These are phyloP conservation scores for Eremochloa ophiuroides DNA, from an alignment of 176 grass and related monocot genomes.

Conservation along the genomic window DNA sequence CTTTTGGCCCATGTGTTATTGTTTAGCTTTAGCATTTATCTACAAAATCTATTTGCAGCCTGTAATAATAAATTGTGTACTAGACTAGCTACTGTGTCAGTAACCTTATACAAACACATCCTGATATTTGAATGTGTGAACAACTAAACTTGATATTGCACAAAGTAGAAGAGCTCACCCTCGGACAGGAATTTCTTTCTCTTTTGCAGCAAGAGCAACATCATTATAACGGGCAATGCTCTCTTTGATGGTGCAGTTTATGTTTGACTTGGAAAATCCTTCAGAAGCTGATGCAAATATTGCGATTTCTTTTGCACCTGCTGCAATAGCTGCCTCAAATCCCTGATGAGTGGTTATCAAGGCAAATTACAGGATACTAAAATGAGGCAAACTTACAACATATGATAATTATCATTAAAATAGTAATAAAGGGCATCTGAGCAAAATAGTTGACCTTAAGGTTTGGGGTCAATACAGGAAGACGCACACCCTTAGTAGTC, in stretches of 20 bases:
- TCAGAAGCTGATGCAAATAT: conserved; percentile 94
- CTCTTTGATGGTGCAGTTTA: conserved; percentile 88
- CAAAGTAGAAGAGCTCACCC: conserved; percentile 55
- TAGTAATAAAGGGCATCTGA: background rate
- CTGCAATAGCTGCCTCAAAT: conserved; percentile 79
- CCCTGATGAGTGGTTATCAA: conserved; percentile 57
- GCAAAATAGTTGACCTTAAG: conserved; percentile 52
- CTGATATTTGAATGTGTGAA: background rate
- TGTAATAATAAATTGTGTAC: background rate
- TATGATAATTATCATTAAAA: background rate
- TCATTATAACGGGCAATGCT: conserved; percentile 83
- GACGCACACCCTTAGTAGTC: conserved; percentile 47
- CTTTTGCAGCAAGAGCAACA: conserved; percentile 73
- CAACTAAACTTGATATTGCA: background rate
- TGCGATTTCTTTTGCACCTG: conserved; percentile 86
- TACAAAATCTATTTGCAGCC: background rate
- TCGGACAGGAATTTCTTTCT: conserved; percentile 57
- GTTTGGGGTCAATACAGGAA: conserved; percentile 89
- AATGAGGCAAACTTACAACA: background rate
- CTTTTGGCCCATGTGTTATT: background rate
- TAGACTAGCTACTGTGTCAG: background rate
- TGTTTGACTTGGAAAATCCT: conserved; percentile 89
- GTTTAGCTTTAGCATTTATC: background rate
- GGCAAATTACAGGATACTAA: background rate
- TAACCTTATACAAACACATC: background rate